Percentiles rank a stretch among this genome's conserved stretches.
Conservation (phyloP, 176 grass and related monocot species). For the Puccinellia tenuiflora region DNA sequence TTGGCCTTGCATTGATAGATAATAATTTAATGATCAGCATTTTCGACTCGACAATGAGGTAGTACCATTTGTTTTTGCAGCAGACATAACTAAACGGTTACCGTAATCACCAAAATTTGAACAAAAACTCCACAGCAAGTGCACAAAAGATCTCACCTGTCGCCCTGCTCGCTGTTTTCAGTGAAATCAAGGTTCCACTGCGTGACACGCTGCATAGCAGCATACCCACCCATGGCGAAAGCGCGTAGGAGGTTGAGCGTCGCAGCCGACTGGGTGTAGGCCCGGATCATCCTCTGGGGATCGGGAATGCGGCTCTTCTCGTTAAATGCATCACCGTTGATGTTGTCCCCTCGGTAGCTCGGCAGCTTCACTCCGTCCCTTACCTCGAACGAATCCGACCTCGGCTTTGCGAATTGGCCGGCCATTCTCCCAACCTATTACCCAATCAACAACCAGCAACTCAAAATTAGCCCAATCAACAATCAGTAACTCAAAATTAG, state of each 20-base stretch:
- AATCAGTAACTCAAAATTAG: background rate
- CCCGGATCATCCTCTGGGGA: constrained; percentile 63
- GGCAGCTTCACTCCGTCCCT: constrained; percentile 54
- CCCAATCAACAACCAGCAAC: background rate
- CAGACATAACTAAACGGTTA: background rate
- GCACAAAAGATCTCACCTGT: constrained; percentile 37
- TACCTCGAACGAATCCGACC: constrained; percentile 45
- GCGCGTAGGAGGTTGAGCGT: constrained; percentile 68
- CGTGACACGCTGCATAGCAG: constrained; percentile 58
- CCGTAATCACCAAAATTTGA: background rate
- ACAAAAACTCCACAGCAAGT: background rate
- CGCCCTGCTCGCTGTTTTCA: constrained; percentile 55
- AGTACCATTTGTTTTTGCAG: background rate
- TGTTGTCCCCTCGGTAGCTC: constrained; percentile 59
- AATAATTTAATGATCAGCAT: background rate
- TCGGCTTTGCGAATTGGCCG: constrained; percentile 69
- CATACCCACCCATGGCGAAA: constrained; percentile 74
- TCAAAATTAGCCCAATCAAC: background rate
- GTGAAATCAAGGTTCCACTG: constrained; percentile 82
- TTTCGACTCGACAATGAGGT: background rate
- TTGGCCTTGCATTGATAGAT: background rate
- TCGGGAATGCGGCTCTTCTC: constrained; percentile 64
- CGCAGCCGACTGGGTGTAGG: constrained; percentile 55
- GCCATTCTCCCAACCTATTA: constrained; percentile 56
- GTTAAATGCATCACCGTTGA: constrained; percentile 63